Evolutionary conservation across 2,329 filamentous ascomycete species (phyloP).

Genomic region (Pezicula neosporulosa): DNA sequence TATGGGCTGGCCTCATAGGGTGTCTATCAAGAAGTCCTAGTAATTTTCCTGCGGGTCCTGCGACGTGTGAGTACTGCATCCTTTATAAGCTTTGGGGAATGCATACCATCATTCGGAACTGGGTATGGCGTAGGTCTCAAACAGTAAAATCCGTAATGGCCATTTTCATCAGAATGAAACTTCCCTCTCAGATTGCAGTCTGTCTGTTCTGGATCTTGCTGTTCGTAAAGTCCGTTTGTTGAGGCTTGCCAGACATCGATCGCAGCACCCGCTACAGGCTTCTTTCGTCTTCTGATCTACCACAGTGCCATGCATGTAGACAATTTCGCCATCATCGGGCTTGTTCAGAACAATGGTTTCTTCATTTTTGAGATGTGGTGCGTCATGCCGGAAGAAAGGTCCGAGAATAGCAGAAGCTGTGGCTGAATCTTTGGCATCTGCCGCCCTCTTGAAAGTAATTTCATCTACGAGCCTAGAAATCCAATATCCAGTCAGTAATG

Average conservation of each 20-base stretch:
- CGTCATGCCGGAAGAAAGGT: conserved; percentile 76
- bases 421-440: conserved; percentile 45
- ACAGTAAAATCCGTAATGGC: conserved; percentile 49
- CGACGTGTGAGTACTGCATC: conserved; percentile 31
- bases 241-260: conserved; percentile 65
- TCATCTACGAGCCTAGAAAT: conserved; percentile 63
- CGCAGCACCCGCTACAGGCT: conserved; percentile 51
- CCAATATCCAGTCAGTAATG: background rate
- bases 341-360: conserved; percentile 55
- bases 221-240: conserved; percentile 54
- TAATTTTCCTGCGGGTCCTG: conserved; percentile 51
- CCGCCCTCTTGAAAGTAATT: conserved; percentile 64
- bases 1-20: conserved; percentile 54
- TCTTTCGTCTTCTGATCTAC: conserved; percentile 48
- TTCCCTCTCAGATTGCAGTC: conserved; percentile 60
- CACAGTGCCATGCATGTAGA: conserved; percentile 55
- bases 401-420: conserved; percentile 71
- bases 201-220: conserved; percentile 55
- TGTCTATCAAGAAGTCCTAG: conserved; percentile 52
- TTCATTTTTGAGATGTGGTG: conserved; percentile 68
- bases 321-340: conserved; percentile 47
- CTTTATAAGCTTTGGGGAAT: background rate
- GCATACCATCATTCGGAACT: conserved; percentile 18
- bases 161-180: conserved; percentile 55
- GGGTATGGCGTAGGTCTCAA: conserved; percentile 40